phyloP scores from a whole-genome alignment of 257 asterid genomes.

The Plantago major region DNA sequence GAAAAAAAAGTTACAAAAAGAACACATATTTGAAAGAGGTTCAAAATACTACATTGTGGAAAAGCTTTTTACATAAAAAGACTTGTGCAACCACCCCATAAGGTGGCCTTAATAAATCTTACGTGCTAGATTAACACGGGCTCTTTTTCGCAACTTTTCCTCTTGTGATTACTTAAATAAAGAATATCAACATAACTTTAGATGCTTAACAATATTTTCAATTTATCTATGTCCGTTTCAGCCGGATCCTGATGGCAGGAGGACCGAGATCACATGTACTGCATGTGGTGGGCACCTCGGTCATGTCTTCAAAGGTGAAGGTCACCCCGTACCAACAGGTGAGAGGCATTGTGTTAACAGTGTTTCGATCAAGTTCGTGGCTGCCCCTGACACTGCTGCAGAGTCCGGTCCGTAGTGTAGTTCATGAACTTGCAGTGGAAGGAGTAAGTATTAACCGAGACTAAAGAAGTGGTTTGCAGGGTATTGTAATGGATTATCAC shows the following conservation, averaged over 20 bases:
- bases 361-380: slow-evolving; percentile 57
- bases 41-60: no score
- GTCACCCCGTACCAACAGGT: slow-evolving; percentile 50
- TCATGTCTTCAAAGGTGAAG: slow-evolving; percentile 79
- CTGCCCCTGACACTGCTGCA: slow-evolving; percentile 15
- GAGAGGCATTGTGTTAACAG: slow-evolving; percentile 87
- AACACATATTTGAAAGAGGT: no score
- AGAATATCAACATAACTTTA: no score
- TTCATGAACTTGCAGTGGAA: not conserved
- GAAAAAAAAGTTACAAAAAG: no score
- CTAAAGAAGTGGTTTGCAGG: no score
- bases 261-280: slow-evolving; percentile 77
- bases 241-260: slow-evolving; percentile 83
- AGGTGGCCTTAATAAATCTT: no score
- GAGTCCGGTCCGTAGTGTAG: slow-evolving; percentile 1
- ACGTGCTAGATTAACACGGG: no score
- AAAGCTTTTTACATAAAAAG: no score
- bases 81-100: no score
- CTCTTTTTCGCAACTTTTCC: not conserved
- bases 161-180: no score
- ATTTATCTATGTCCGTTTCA: slow-evolving; percentile 19
- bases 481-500: no score
- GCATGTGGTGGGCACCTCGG: slow-evolving; percentile 78
- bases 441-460: no score
- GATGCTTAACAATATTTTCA: not conserved